Evolutionary conservation across 495 filamentous ascomycete species (phyloP), one percentile per base, ranked within the genome.

Genomic region (Chaetomium fimeti): DNA sequence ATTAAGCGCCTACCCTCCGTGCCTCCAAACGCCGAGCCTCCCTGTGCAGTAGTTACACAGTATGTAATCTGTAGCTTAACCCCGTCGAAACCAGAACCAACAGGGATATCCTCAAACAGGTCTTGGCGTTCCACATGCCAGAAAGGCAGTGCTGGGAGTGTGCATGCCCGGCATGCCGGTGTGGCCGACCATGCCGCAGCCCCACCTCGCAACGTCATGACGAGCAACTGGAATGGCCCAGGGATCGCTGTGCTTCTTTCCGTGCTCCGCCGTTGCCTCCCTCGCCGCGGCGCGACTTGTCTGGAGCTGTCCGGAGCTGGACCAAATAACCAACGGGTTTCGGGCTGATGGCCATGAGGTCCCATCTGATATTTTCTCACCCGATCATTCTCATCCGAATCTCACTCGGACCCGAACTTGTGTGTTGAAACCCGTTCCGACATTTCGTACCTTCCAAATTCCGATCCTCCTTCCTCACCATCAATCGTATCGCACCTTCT

Each of bases 131-230:
- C 20, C 45, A 49, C 45, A 49, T 49, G 45, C 22, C 4, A 49
- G 45, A n/a, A 22, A 5, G 43, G 43, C 43, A 36, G 32, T 36
- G 32, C 43, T n/a, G n/a, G n/a, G n/a, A n/a, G n/a, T n/a, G n/a
- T n/a, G n/a, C n/a, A n/a, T n/a, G n/a, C n/a, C n/a, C n/a, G n/a
- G n/a, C 43, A n/a, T 18, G 43, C 43, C 32, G 32, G 32, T 5
- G 7, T 32, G 42, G n/a, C 7, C 32, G 2, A 13, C 36, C 36
- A 27, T 5, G 11, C 24, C 38, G 32, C 38, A 16, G 32, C 60
- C 24, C 53, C 51, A 48, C 43, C 29, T 61, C 25, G 32, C 12
- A 66, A 52, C 58, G 51, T 66, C 59, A 62, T 61, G 20, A 38
- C 15, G 43, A 12, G 22, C n/a, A 42, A 28, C 27, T 42, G 32